Conservation (phyloP, 1,284 basidiomycete genomes). For the Leccinum brunneo-olivaceum region DNA sequence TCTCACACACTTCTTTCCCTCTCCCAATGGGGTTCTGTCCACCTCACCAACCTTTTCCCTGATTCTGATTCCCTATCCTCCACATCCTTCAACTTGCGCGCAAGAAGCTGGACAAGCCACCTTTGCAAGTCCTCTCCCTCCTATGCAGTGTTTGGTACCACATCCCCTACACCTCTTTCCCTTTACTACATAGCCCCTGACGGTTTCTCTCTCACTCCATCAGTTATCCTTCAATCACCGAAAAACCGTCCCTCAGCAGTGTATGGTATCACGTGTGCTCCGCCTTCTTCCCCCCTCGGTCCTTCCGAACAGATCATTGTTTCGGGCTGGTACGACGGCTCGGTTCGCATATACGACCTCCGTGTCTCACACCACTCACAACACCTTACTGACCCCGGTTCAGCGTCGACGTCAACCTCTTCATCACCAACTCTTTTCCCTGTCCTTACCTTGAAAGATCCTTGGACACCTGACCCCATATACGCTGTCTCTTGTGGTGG, state of each 20-base stretch:
- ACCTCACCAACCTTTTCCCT: constrained; percentile 33
- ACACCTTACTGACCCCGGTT: neutral
- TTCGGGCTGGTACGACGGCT: constrained; percentile 74
- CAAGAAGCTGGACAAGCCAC: constrained; percentile 55
- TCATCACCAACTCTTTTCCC: constrained; percentile 38
- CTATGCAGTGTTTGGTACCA: constrained; percentile 62
- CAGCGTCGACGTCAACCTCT: constrained; percentile 7
- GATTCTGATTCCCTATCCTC: constrained; percentile 21
- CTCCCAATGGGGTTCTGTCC: constrained; percentile 47
- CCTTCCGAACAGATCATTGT: constrained; percentile 65
- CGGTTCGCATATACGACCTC: constrained; percentile 64
- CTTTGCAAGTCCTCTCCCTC: constrained; percentile 44
- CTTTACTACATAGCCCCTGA: constrained; percentile 48
- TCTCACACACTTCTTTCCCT: constrained; percentile 45
- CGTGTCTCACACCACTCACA: constrained; percentile 36
- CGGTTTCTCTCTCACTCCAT: constrained; percentile 39
- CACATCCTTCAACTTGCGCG: constrained; percentile 37
- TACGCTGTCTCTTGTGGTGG: constrained; percentile 67
- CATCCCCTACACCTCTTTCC: constrained; percentile 49
- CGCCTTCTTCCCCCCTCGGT: constrained; percentile 56
- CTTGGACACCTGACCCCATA: constrained; percentile 64
- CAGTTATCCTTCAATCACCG: constrained; percentile 39
- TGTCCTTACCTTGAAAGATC: constrained; percentile 54
- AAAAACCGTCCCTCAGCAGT: constrained; percentile 47
- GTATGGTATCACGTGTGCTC: constrained; percentile 58